Evolutionary conservation across 2,329 filamentous ascomycete genomes (phyloP).

Genomic region (Madurella mycetomatis): DNA sequence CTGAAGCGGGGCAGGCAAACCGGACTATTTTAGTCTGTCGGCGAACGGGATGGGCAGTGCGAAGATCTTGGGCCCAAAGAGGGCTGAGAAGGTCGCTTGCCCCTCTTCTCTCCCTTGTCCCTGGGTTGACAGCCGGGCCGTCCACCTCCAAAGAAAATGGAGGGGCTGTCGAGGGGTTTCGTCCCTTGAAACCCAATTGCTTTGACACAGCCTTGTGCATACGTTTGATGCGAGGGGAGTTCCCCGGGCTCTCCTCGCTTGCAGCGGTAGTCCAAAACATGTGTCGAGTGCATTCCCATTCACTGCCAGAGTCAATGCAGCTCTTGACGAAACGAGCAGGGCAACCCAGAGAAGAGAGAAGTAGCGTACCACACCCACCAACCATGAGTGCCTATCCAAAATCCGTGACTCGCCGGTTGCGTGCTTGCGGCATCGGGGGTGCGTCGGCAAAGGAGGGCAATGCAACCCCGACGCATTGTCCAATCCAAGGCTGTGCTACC

Average conservation of each 20-base stretch:
- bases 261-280: not conserved
- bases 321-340: slow-evolving; percentile 10
- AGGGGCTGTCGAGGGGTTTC: slow-evolving; percentile 9
- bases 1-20: slow-evolving; percentile 17
- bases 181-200: slow-evolving; percentile 13
- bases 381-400: not conserved
- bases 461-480: not conserved
- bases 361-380: not conserved
- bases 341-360: not conserved
- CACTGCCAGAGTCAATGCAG: slow-evolving; percentile 13
- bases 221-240: slow-evolving; percentile 6
- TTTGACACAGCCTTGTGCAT: slow-evolving; percentile 1
- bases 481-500: not conserved
- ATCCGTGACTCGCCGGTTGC: slow-evolving; percentile 1
- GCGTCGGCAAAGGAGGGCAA: not conserved
- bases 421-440: not conserved
- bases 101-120: not conserved
- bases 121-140: not conserved
- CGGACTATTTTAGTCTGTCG: slow-evolving; percentile 17
- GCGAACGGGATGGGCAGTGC: not conserved
- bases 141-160: not conserved
- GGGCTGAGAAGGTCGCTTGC: not conserved
- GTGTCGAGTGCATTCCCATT: not conserved
- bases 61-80: slow-evolving; percentile 2
- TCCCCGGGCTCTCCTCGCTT: not conserved